Conservation (phyloP, 352 stramenopile species). For the Pythium volutum region DNA sequence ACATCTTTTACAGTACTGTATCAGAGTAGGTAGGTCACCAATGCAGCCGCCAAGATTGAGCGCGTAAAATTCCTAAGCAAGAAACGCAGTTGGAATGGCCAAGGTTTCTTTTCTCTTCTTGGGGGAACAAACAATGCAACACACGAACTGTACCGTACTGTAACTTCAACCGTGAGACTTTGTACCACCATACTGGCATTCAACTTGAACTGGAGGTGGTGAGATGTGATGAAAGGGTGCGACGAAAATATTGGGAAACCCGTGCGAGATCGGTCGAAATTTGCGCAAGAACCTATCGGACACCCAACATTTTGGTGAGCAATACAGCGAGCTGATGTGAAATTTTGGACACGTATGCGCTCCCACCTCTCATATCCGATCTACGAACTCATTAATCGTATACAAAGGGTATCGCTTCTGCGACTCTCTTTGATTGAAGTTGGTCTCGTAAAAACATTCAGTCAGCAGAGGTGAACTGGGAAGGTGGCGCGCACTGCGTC, state of each 20-base stretch:
- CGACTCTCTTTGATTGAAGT: background rate
- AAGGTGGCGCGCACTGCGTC: constrained; percentile 22
- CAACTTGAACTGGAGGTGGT: background rate
- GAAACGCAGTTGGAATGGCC: background rate
- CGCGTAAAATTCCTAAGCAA: constrained; percentile 2
- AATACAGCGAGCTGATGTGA: background rate
- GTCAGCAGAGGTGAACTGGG: constrained; percentile 15
- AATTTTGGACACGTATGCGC: background rate
- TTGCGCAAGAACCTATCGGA: background rate
- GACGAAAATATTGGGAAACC: constrained; percentile 4
- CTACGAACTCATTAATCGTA: background rate
- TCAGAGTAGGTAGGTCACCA: constrained; percentile 3
- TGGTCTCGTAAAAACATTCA: constrained; percentile 1
- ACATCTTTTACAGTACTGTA: background rate
- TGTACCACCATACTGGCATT: background rate
- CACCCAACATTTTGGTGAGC: background rate
- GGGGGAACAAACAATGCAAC: background rate
- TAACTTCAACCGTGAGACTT: constrained; percentile 19
- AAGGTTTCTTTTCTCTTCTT: constrained; percentile 1
- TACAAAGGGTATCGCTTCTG: constrained; percentile 3
- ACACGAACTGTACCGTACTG: background rate
- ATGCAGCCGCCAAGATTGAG: background rate
- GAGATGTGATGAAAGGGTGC: background rate
- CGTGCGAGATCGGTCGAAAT: constrained; percentile 10
- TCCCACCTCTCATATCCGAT: background rate